Evolutionary conservation across 768 basidiomycete species (phyloP), one percentile per base, ranked within the genome.

Genomic region (Hortiboletus flavorubellus): DNA sequence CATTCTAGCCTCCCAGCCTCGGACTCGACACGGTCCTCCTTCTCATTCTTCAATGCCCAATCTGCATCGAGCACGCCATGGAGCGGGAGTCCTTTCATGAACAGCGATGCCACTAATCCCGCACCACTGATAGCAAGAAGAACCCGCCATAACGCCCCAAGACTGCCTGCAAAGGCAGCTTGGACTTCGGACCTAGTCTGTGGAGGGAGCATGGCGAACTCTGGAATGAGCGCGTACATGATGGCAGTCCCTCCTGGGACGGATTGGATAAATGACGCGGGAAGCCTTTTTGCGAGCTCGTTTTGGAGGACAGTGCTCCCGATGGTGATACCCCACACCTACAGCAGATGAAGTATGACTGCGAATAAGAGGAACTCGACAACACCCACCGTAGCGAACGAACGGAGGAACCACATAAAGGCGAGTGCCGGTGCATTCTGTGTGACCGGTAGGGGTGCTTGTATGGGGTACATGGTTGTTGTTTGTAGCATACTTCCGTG

Each of bases 211-310:
- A 9, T 21, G 8, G 55, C 49, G 26, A 82, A 76, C 16, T 62
- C 46, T 1, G 80, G 79, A 46, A 83, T 80, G 29, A 75, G 70
- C 0, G 77, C 69, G 60, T 76, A 81, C 16, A 75, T 69, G 47
- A 81, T 67, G 40, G 77, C 72, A 18, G 69, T 68, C 16, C 75
- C 76, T 16, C 61, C 53, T 0, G 73, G 72, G 57, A 79, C 68
- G 26, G 66, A 63, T 1, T 61, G 45, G 8, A 71, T 33, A 55
- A 81, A 80, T 0, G 58, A 68, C 1, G 49, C 40, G 0, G 83
- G 81, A 0, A 84, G 74, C 2, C 62, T 63, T n/a, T n/a, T 38
- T n/a, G 16, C 6, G 15, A 38, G 37, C 8, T n/a, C 37, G 16
- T 15, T 15, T n/a, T n/a, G 37, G 7, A 38, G 37, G 8, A 38